These are phyloP conservation scores for Pseudogymnoascus sp. DNA, from an alignment of 2,329 filamentous ascomycete genomes.

Conservation along the genomic window DNA sequence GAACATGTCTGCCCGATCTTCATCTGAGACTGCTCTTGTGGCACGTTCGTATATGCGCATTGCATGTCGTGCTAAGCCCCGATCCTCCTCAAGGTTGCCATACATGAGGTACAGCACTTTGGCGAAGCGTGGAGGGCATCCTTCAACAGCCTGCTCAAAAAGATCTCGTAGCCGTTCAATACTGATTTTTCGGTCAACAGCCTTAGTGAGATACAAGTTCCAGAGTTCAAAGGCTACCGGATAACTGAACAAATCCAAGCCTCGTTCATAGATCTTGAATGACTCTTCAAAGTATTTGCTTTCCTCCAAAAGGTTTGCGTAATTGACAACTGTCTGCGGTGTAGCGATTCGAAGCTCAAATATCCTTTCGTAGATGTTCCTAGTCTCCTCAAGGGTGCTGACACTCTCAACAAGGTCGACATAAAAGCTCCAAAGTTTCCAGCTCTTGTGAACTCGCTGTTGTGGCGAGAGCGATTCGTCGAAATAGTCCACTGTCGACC, in stretches of 20 bases:
- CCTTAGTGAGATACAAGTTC: slow-evolving; percentile 97
- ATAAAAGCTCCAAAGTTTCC: slow-evolving; percentile 99
- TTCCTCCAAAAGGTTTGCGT: slow-evolving; percentile 90
- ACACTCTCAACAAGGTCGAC: slow-evolving; percentile 96
- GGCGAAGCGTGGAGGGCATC: slow-evolving; percentile 89
- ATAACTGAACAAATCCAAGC: slow-evolving; percentile 95
- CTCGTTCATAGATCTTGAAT: slow-evolving; percentile 95
- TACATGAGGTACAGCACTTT: slow-evolving; percentile 98
- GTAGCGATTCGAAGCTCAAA: slow-evolving; percentile 97
- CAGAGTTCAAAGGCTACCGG: slow-evolving; percentile 97
- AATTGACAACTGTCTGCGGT: slow-evolving; percentile 97
- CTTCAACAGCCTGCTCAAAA: slow-evolving; percentile 94
- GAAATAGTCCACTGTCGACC: slow-evolving; percentile 98
- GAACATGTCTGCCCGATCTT: slow-evolving; percentile 95
- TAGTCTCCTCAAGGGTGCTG: slow-evolving; percentile 81
- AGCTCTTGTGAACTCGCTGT: slow-evolving; percentile 96
- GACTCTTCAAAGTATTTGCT: slow-evolving; percentile 93
- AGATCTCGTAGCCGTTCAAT: slow-evolving; percentile 91
- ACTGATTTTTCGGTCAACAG: slow-evolving; percentile 88
- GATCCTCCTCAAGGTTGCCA: slow-evolving; percentile 90
- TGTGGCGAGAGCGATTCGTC: slow-evolving; percentile 90
- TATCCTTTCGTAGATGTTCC: slow-evolving; percentile 90
- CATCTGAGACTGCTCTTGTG: slow-evolving; percentile 87
- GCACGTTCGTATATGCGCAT: slow-evolving; percentile 99
- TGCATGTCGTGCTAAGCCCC: slow-evolving; percentile 86